phyloP scores from a whole-genome alignment of 2,329 filamentous ascomycete genomes.

The Diaporthe sp. region DNA sequence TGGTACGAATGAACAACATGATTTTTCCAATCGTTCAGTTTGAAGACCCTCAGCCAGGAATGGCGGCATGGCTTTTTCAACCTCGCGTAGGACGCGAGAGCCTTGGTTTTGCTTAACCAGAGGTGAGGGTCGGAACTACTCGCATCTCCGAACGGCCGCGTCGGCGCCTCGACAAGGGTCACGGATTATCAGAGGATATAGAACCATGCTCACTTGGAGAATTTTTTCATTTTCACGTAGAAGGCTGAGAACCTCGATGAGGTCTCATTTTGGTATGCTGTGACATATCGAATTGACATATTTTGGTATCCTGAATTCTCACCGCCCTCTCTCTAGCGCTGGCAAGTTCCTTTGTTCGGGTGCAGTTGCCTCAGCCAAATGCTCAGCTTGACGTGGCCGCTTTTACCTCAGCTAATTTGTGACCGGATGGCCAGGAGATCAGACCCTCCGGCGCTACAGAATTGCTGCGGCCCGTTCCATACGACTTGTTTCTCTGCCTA shows the following conservation, averaged over 20 bases:
- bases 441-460: neutral
- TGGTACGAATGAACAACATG: neutral
- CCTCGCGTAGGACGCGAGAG: neutral
- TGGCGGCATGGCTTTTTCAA: neutral
- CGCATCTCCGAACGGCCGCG: neutral
- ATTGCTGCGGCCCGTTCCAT: neutral
- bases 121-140: neutral
- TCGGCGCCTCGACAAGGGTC: neutral
- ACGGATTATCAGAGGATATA: neutral
- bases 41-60: neutral
- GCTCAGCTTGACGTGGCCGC: neutral
- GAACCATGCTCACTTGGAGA: neutral
- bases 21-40: neutral
- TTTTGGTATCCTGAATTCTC: neutral
- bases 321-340: neutral
- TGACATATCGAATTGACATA: neutral
- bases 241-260: neutral
- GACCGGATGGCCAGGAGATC: neutral
- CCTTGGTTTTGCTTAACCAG: neutral
- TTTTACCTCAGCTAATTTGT: neutral
- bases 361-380: neutral
- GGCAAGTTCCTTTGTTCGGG: neutral
- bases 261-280: neutral
- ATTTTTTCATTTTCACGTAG: neutral
- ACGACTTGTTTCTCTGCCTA: neutral